Evolutionary conservation across 208 protist species (phyloP).

Genomic region (Histomonas meleagridis): DNA sequence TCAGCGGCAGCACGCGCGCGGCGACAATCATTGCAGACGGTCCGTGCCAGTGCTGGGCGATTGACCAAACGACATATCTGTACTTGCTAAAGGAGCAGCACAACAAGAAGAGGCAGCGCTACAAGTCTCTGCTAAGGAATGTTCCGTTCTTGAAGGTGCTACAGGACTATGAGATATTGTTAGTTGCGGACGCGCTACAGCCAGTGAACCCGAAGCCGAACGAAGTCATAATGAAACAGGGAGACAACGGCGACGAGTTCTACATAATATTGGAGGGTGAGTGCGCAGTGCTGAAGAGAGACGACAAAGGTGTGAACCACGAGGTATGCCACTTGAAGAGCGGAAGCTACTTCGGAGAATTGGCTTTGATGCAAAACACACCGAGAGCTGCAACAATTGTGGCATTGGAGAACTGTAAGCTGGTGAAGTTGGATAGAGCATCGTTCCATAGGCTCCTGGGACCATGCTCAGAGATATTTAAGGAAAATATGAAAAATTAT

Average conservation of each 20-base stretch:
- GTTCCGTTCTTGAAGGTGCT: background rate
- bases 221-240: conserved; percentile 55
- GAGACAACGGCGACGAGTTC: conserved; percentile 58
- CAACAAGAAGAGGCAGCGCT: background rate
- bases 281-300: conserved; percentile 23
- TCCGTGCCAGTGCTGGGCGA: background rate
- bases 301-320: background rate
- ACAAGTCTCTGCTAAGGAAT: background rate
- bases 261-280: conserved; percentile 49
- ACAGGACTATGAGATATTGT: conserved; percentile 33
- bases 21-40: conserved; percentile 46
- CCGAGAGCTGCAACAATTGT: conserved; percentile 44
- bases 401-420: conserved; percentile 36
- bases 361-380: conserved; percentile 42
- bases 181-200: conserved; percentile 55
- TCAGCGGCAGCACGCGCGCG: conserved; percentile 39
- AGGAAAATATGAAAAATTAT: conserved; percentile 30
- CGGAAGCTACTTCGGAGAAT: conserved; percentile 49
- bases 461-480: conserved; percentile 31
- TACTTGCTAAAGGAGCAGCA: background rate
- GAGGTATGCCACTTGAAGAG: background rate
- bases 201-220: conserved; percentile 43
- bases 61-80: conserved; percentile 11
- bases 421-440: conserved; percentile 39
- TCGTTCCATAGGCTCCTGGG: conserved; percentile 35